Conservation (phyloP, 2,329 filamentous ascomycete genomes). For the Cadophora sp. region DNA sequence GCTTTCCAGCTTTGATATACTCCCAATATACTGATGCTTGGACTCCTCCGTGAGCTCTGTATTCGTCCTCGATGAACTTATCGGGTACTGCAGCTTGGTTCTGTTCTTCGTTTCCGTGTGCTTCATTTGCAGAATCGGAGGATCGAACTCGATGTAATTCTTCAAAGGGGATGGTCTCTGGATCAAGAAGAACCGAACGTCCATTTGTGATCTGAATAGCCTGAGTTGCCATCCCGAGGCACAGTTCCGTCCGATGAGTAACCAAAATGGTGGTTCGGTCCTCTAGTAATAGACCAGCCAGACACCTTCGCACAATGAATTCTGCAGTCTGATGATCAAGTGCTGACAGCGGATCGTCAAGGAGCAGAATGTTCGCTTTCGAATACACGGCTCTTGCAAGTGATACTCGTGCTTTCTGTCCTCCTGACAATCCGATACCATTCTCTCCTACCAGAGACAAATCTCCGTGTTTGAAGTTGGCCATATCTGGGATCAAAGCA, state of each 20-base stretch:
- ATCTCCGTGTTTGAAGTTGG: constrained; percentile 68
- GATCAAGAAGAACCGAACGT: constrained; percentile 46
- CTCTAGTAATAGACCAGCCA: constrained; percentile 60
- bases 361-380: constrained; percentile 57
- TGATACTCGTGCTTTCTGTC: constrained; percentile 65
- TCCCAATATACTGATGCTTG: constrained; percentile 80
- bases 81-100: constrained; percentile 60
- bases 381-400: constrained; percentile 68
- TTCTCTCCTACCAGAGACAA: constrained; percentile 67
- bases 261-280: constrained; percentile 63
- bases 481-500: constrained; percentile 65
- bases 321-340: constrained; percentile 71
- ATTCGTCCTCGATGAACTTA: constrained; percentile 82
- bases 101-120: constrained; percentile 43
- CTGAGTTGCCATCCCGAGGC: constrained; percentile 74
- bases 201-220: constrained; percentile 74
- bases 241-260: constrained; percentile 73
- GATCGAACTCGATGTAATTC: constrained; percentile 32
- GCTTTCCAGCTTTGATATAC: constrained; percentile 81
- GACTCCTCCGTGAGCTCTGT: constrained; percentile 76
- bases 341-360: constrained; percentile 66
- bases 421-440: constrained; percentile 65
- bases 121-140: constrained; percentile 34
- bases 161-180: constrained; percentile 38
- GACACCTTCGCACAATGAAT: constrained; percentile 61